Evolutionary conservation across 2,329 filamentous ascomycete genomes (phyloP).

Genomic region (Bipolaris zeicola): DNA sequence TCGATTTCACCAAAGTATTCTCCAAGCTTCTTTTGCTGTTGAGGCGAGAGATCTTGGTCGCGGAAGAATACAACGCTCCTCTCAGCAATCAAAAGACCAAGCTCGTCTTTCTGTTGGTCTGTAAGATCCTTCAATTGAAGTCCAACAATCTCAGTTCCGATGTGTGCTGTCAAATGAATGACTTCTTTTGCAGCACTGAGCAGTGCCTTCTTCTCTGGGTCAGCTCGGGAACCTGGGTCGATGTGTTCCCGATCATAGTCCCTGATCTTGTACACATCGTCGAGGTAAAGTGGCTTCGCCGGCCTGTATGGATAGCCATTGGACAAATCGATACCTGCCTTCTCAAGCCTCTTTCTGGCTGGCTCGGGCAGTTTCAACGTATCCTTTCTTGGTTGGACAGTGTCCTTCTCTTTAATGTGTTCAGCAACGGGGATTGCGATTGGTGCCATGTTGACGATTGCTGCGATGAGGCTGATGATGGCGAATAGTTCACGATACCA

Average conservation of each 20-base stretch:
- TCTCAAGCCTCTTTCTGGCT: constrained; percentile 64
- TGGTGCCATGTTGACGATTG: constrained; percentile 57
- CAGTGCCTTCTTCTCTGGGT: constrained; percentile 51
- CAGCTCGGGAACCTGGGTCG: constrained; percentile 58
- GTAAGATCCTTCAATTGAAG: constrained; percentile 57
- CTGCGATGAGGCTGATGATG: background rate
- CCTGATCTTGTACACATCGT: constrained; percentile 71
- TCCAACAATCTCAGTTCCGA: constrained; percentile 46
- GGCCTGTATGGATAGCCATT: constrained; percentile 74
- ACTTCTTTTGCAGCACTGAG: constrained; percentile 50
- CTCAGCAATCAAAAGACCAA: constrained; percentile 51
- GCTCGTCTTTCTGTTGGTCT: constrained; percentile 57
- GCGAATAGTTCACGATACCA: background rate
- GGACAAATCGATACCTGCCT: constrained; percentile 71
- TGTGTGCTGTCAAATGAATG: constrained; percentile 45
- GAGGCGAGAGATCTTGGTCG: constrained; percentile 52
- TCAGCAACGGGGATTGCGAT: constrained; percentile 58
- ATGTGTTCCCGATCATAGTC: constrained; percentile 48
- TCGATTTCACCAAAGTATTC: constrained; percentile 61
- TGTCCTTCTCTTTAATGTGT: constrained; percentile 62
- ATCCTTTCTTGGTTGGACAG: constrained; percentile 67
- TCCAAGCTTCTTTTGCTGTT: constrained; percentile 40
- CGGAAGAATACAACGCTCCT: constrained; percentile 58
- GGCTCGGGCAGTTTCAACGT: constrained; percentile 65
- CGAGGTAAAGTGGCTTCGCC: constrained; percentile 68